Conservation (phyloP, 805 yeast species). For the Blastobotrys terrestris region DNA sequence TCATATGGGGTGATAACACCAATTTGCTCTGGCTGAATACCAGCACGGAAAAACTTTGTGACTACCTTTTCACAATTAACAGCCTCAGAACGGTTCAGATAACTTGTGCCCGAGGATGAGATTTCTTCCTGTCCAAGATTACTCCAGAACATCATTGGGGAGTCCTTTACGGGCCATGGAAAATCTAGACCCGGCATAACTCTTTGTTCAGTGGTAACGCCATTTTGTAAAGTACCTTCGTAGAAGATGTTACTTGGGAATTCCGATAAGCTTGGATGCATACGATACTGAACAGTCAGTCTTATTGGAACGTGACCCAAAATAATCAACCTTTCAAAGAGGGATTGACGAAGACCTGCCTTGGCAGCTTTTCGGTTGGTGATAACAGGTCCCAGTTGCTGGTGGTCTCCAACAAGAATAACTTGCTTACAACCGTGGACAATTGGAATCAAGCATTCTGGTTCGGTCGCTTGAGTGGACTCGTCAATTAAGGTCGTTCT, state of each 20-base stretch:
- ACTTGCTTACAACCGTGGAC: constrained; percentile 87
- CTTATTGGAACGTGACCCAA: constrained; percentile 82
- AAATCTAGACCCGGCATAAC: constrained; percentile 48
- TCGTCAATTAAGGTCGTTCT: constrained; percentile 85
- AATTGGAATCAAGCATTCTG: constrained; percentile 83
- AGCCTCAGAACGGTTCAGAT: constrained; percentile 81
- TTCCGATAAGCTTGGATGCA: constrained; percentile 85
- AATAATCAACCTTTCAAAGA: constrained; percentile 78
- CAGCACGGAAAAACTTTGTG: constrained; percentile 66
- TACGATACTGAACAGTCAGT: constrained; percentile 88
- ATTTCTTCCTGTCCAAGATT: constrained; percentile 85
- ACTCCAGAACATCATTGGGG: constrained; percentile 97
- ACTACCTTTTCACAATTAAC: constrained; percentile 78
- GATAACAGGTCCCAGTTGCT: constrained; percentile 90
- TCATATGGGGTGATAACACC: constrained; percentile 94
- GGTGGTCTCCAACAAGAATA: constrained; percentile 89
- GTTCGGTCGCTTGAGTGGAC: constrained; percentile 90
- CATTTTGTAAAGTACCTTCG: constrained; percentile 88
- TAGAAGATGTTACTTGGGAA: constrained; percentile 89
- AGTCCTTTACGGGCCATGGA: constrained; percentile 85
- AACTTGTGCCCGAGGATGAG: constrained; percentile 74
- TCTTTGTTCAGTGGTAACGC: constrained; percentile 75
- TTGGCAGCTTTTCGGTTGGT: constrained; percentile 72
- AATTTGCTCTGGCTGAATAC: constrained; percentile 71
- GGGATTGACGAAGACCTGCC: constrained; percentile 80